Percentiles rank a stretch among this genome's conserved stretches.
These are phyloP conservation scores for Lepiota brunneoincarnata DNA, from an alignment of 768 basidiomycete species.

Conservation along the genomic window DNA sequence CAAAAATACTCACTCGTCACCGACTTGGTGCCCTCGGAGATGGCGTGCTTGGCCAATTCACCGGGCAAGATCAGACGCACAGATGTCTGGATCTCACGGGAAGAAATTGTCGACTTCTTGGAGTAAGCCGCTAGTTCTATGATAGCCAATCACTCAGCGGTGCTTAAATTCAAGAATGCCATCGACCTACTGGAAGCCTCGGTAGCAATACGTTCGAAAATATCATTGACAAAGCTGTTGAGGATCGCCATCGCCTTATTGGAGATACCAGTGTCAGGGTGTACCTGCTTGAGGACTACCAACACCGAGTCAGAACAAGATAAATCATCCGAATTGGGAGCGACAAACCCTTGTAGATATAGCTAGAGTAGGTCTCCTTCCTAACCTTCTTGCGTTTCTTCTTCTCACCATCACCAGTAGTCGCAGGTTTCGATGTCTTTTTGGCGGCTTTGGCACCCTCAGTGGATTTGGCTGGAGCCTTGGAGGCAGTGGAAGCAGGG, in stretches of 20 bases:
- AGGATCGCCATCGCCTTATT: conserved; percentile 95
- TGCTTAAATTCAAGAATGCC: conserved; percentile 4
- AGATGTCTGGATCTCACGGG: conserved; percentile 96
- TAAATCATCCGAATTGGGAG: neutral
- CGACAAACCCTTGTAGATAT: conserved; percentile 88
- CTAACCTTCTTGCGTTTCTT: conserved; percentile 75
- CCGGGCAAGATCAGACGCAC: conserved; percentile 95
- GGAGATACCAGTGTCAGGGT: conserved; percentile 98
- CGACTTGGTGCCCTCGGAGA: conserved; percentile 83
- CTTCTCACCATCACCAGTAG: conserved; percentile 77
- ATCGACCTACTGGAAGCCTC: conserved; percentile 71
- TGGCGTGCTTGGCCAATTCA: conserved; percentile 97
- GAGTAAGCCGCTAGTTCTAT: conserved; percentile 98
- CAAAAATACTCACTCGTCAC: conserved; percentile 44
- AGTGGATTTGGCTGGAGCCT: conserved; percentile 69
- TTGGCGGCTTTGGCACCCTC: conserved; percentile 72
- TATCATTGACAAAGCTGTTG: conserved; percentile 92
- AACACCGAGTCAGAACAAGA: conserved; percentile 5
- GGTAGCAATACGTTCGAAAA: conserved; percentile 89
- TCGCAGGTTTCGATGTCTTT: conserved; percentile 61
- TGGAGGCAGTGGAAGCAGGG: conserved; percentile 65
- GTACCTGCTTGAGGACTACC: conserved; percentile 94
- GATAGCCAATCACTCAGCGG: conserved; percentile 8
- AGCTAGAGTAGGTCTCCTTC: conserved; percentile 92
- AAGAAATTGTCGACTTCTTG: conserved; percentile 98